Evolutionary conservation across 78 protist genomes (phyloP), one percentile per base, ranked within the genome.

Genomic region (Emiliania huxleyi): DNA sequence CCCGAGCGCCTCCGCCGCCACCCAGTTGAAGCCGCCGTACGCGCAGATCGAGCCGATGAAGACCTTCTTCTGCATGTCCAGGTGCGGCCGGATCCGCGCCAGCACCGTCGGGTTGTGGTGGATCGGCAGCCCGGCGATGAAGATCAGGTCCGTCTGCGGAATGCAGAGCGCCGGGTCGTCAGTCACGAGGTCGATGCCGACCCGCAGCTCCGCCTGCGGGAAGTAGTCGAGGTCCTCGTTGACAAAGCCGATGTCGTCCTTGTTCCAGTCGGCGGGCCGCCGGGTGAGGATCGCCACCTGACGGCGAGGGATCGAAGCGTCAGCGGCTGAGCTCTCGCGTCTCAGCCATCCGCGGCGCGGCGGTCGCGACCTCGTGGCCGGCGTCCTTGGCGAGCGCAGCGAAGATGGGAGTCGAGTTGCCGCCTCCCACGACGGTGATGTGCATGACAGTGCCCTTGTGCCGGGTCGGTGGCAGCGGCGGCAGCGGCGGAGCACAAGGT

Each of bases 11-110:
- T 77, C 85, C 15, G 85, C 85, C 46, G 85, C 85, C 26, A 77
- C 85, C 90, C 90, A 84, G 62, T 84, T 84, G 40, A 84, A 84
- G 12, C 90, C 90, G 5, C 90, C 90, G 62, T 84, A 84, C 42
- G 90, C 62, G 40, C 90, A 84, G 69, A 84, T 84, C n/a, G 90
- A 84, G 62, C 90, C 90, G 44, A 84, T 33, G 62, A n/a, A n/a
- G 29, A 84, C 90, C 18, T 1, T 2, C 90, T 46, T 84, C 25
- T 8, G 26, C 62, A 84, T 84, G 62, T 84, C 52, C 43, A 84
- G 19, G 40, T 46, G 62, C 62, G 90, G 90, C 38, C 46, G 44
- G 71, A 84, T 46, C 43, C 21, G 33, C 22, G 75, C 75, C 12
- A 84, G 90, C 42, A 84, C 71, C 23, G 19, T 43, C 12, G 90